Evolutionary conservation across 2,329 filamentous ascomycete genomes (phyloP), one percentile per base, ranked within the genome.

Genomic region (Botrytis cinerea): DNA sequence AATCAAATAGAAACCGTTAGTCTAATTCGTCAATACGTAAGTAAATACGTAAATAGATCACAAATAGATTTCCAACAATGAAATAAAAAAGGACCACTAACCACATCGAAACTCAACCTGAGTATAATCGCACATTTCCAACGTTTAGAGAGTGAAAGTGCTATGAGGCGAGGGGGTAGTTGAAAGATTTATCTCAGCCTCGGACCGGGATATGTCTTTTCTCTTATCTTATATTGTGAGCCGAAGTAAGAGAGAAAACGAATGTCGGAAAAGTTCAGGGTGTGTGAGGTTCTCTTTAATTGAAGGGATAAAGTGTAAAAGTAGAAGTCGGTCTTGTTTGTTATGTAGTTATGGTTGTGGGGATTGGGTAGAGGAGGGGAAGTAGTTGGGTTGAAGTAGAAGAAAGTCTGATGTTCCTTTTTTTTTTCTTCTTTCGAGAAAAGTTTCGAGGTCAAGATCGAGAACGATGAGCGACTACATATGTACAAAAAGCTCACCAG

Each of bases 61-160:
- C 48, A 54, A 60, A 38, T 9, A 18, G 38, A 48, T n/a, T 28
- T 66, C 45, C 46, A 43, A 25, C 22, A 8, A 22, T 18, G 32
- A 35, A 72, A 72, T 25, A 18, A 16, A 25, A 51, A 70, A 32
- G 57, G 20, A 38, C 10, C 14, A 62, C 71, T 73, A 28, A 73
- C 72, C 68, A 80, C 87, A 89, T 59, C 84, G 83, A 79, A 87
- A 89, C 74, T 88, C 85, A 72, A 89, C 87, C 80, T 88, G 85
- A 35, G 85, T 88, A 77, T 89, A 89, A 79, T 89, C 87, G 80
- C 87, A 89, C 87, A 89, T 89, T 46, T 72, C 57, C 28, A 67
- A 22, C 8, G n/a, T 59, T 43, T 6, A 18, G 20, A 67, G 28
- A 28, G n/a, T 38, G 40, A 48, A 32, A 20, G 7, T 48, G 14